phyloP scores from a whole-genome alignment of 495 filamentous ascomycete genomes.

The Choiromyces venosus region DNA sequence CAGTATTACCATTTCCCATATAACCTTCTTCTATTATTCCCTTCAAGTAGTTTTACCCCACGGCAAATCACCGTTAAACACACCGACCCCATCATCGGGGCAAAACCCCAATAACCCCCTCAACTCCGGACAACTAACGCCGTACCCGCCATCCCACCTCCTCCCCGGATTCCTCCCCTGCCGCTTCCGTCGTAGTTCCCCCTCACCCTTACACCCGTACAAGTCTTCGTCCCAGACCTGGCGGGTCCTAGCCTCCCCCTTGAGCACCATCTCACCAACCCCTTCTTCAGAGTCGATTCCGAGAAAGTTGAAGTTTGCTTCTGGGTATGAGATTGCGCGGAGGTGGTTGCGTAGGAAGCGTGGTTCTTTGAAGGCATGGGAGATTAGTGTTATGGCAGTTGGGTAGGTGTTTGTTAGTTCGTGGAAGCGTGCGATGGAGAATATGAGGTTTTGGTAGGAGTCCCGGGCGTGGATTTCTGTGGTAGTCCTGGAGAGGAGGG shows the following conservation, averaged over 20 bases:
- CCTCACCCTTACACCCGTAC: constrained; percentile 46
- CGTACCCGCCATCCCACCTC: constrained; percentile 28
- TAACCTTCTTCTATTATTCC: background rate
- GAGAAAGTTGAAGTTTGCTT: constrained; percentile 49
- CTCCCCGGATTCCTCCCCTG: constrained; percentile 46
- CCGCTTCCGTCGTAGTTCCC: constrained; percentile 49
- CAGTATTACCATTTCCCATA: background rate
- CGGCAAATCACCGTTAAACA: background rate
- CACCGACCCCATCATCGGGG: background rate
- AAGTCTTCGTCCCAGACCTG: constrained; percentile 51
- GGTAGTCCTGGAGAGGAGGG: constrained; percentile 44
- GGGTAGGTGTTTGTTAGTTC: constrained; percentile 50
- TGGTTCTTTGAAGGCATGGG: constrained; percentile 65
- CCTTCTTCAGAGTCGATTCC: constrained; percentile 59
- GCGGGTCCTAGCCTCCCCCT: constrained; percentile 45
- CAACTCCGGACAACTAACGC: constrained; percentile 32
- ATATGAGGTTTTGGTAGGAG: constrained; percentile 71
- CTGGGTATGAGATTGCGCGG: constrained; percentile 56
- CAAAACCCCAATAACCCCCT: constrained; percentile 29
- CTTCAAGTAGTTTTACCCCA: background rate
- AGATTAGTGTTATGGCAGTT: constrained; percentile 58
- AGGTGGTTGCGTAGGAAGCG: constrained; percentile 66
- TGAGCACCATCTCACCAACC: constrained; percentile 43
- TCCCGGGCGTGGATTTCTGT: constrained; percentile 67
- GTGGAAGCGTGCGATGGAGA: constrained; percentile 59